phyloP scores from a whole-genome alignment of 148 eudicot genomes.

The Spergularia bocconei region DNA sequence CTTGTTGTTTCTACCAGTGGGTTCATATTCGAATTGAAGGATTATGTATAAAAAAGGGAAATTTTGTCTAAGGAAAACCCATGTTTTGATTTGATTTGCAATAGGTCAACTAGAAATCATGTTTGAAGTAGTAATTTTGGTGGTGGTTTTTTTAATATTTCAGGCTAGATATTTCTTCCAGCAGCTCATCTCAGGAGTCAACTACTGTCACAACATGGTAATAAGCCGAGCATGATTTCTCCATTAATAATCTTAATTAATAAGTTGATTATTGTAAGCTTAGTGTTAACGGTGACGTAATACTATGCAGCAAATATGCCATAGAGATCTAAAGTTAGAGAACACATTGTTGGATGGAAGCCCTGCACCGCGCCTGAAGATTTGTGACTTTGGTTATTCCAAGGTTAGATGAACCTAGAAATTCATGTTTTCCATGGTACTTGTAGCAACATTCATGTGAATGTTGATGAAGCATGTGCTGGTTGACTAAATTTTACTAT shows the following conservation, averaged over 20 bases:
- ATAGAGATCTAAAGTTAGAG: constrained; percentile 75
- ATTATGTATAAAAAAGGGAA: too few relatives aligned
- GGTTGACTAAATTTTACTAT: constrained; percentile 15
- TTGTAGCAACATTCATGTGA: constrained; percentile 18
- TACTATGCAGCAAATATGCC: constrained; percentile 69
- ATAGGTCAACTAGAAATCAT: too few relatives aligned
- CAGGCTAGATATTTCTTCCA: constrained; percentile 84
- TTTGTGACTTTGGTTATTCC: constrained; percentile 90
- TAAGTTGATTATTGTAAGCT: background rate
- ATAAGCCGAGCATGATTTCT: background rate
- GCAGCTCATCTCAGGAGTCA: constrained; percentile 79
- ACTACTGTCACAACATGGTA: constrained; percentile 81
- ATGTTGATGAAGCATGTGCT: constrained; percentile 25
- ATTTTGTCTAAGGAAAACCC: too few relatives aligned
- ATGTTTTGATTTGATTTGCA: too few relatives aligned
- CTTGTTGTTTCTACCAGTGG: too few relatives aligned
- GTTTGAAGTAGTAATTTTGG: background rate
- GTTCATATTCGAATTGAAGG: too few relatives aligned
- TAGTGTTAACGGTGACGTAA: background rate
- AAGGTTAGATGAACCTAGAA: constrained; percentile 41
- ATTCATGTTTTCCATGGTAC: constrained; percentile 8
- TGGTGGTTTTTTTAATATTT: background rate
- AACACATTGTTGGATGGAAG: constrained; percentile 81
- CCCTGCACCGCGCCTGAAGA: constrained; percentile 75
- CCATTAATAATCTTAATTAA: background rate